Evolutionary conservation across 805 yeast species (phyloP).

Genomic region (Kuraishia piskuri): DNA sequence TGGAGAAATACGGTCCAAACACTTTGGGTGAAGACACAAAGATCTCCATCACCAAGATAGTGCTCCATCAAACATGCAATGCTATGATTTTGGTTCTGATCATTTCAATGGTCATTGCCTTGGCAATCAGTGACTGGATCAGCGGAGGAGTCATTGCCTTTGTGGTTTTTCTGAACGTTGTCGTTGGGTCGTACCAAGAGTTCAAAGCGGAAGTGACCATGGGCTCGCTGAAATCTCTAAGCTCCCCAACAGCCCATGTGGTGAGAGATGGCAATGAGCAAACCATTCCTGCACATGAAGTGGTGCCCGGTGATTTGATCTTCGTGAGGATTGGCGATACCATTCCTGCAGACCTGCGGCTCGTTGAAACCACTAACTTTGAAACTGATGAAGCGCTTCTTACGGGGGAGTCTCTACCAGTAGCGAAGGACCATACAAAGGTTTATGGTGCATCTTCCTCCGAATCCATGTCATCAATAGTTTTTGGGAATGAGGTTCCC

Average conservation of each 20-base stretch:
- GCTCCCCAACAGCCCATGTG: conserved; percentile 65
- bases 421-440: conserved; percentile 40
- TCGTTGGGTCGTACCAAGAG: conserved; percentile 65
- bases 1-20: conserved; percentile 44
- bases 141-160: conserved; percentile 75
- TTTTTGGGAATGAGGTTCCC: conserved; percentile 28
- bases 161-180: conserved; percentile 55
- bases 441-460: conserved; percentile 23
- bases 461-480: neutral
- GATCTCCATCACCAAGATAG: conserved; percentile 43
- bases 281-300: conserved; percentile 51
- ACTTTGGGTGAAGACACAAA: conserved; percentile 50
- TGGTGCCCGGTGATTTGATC: conserved; percentile 70
- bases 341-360: conserved; percentile 64
- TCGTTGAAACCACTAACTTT: conserved; percentile 49
- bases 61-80: conserved; percentile 61
- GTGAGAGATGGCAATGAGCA: conserved; percentile 49
- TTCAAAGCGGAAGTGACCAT: conserved; percentile 70
- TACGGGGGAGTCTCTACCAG: conserved; percentile 84
- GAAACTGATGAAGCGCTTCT: conserved; percentile 81
- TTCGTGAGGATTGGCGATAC: conserved; percentile 63
- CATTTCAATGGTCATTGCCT: conserved; percentile 61
- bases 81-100: conserved; percentile 73
- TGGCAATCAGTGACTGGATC: conserved; percentile 71
- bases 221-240: conserved; percentile 59